Percentiles rank a stretch among this genome's conserved stretches.
These are phyloP conservation scores for Bryum argenteum DNA, from an alignment of 225 moss, liverwort and hornwort genomes.

Conservation along the genomic window DNA sequence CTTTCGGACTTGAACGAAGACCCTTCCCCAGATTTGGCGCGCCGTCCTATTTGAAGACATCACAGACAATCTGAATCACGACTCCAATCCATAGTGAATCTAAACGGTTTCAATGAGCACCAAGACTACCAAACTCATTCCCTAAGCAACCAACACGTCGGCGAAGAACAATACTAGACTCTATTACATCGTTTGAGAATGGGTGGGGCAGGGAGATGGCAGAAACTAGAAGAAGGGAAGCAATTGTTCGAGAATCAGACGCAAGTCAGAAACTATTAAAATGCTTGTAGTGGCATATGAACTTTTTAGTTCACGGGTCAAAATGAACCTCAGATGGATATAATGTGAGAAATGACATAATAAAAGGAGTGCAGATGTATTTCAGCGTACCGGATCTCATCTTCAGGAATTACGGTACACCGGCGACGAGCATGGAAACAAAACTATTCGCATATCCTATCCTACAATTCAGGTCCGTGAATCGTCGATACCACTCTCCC, in stretches of 20 bases:
- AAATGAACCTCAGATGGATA: constrained; percentile 20
- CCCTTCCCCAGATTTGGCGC: constrained; percentile 61
- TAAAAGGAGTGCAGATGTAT: constrained; percentile 14
- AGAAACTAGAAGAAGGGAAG: constrained; percentile 2
- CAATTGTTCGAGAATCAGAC: constrained; percentile 3
- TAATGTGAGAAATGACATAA: background rate
- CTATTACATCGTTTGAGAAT: background rate
- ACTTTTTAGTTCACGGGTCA: background rate
- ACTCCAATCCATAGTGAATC: background rate
- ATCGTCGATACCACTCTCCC: constrained; percentile 37
- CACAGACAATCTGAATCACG: constrained; percentile 20
- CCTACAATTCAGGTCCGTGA: constrained; percentile 15
- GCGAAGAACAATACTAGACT: constrained; percentile 11
- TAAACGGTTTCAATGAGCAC: constrained; percentile 13
- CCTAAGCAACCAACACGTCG: constrained; percentile 3
- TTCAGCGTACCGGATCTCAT: constrained; percentile 61
- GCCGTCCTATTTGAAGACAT: constrained; percentile 48
- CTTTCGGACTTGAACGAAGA: constrained; percentile 60
- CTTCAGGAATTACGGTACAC: constrained; percentile 39
- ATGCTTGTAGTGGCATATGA: background rate
- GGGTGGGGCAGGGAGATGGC: constrained; percentile 1
- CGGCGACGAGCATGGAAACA: constrained; percentile 38
- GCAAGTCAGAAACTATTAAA: constrained; percentile 4
- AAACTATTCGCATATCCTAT: constrained; percentile 60
- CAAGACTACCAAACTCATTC: constrained; percentile 4